Base-by-base conservation (phyloP, 768 basidiomycete species). In the Tephrocybe rancida region DNA sequence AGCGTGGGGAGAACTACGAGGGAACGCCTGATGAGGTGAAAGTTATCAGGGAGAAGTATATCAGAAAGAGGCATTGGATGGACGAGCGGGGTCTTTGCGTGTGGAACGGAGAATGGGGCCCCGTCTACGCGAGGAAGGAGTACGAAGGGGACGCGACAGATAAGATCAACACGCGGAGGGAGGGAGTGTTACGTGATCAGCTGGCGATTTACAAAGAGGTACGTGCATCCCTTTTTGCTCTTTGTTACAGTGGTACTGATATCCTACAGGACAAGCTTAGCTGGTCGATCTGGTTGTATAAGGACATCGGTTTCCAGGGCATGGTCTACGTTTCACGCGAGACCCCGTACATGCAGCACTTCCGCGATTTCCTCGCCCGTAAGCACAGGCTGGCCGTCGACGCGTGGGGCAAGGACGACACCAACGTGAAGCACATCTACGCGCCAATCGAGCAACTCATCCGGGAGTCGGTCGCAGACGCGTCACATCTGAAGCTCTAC, bases 231-330 rank as follows among this genome's bases (percentile, higher is more conserved):
- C 90, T 90, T 37, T 6, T 37, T 37, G 7, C 35, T 37, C 35
- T 37, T 6, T 37, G 35, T 37, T 16, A 67, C 83, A 88, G 67
- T n/a, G 78, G 6, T 41, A 7, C 30, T 81, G 5, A 76, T 90
- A 24, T 84, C 72, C 81, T 49, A 1, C 35, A 85, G 83, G 84
- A 84, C 61, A 80, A 80, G 30, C 66, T 87, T 50, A 84, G 82
- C 64, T 92, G 89, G 90, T 86, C 86, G 0, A 92, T 92, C 73
- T 92, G 92, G 91, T 70, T 91, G 19, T 93, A 88, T 80, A 93
- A 88, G 61, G 87, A 89, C 61, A 87, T 89, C 57, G 88, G 88
- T n/a, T 87, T 87, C 76, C 87, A 90, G 70, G 90, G 90, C 24
- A 90, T 92, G 88, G 85, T 88, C 24, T 81, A 88, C 67, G 75